Evolutionary conservation across 2,329 filamentous ascomycete genomes (phyloP).

Genomic region (Botryosphaeria agaves): DNA sequence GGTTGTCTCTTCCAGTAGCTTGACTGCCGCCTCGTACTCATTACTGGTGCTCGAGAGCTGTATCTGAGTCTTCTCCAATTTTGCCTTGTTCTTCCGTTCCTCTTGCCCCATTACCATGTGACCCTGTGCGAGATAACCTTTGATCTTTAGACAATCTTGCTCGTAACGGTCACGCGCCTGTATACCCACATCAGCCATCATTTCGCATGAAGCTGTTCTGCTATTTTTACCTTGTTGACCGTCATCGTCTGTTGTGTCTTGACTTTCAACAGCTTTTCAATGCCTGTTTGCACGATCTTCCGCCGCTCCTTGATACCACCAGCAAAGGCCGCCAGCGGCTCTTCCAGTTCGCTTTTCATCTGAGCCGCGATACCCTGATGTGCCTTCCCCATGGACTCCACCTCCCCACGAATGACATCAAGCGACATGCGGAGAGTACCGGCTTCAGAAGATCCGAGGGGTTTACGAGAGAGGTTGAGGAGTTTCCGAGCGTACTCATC

Average conservation of each 20-base stretch:
- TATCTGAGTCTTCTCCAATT: constrained; percentile 96
- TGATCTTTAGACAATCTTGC: constrained; percentile 95
- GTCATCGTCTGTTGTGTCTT: constrained; percentile 82
- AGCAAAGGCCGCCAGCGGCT: constrained; percentile 78
- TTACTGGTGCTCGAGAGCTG: constrained; percentile 79
- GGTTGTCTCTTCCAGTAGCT: constrained; percentile 86
- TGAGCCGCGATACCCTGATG: constrained; percentile 79
- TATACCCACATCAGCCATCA: constrained; percentile 3
- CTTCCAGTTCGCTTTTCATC: constrained; percentile 93
- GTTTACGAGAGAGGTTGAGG: constrained; percentile 68
- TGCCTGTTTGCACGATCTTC: constrained; percentile 87
- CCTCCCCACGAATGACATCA: constrained; percentile 74
- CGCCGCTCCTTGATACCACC: constrained; percentile 91
- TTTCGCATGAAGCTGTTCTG: constrained; percentile 5
- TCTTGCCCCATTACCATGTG: constrained; percentile 99
- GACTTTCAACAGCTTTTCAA: constrained; percentile 84
- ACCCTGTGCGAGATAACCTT: constrained; percentile 92
- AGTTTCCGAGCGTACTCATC: constrained; percentile 92
- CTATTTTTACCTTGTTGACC: constrained; percentile 62
- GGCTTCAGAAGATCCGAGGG: constrained; percentile 72
- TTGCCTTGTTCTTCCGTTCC: constrained; percentile 96
- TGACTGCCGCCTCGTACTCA: constrained; percentile 87
- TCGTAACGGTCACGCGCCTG: constrained; percentile 86
- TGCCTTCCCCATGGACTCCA: constrained; percentile 86
- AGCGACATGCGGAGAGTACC: constrained; percentile 72